Percentiles rank a stretch among this genome's conserved stretches.
phyloP scores from a whole-genome alignment of 208 protist genomes.

The Porcisia deanei region DNA sequence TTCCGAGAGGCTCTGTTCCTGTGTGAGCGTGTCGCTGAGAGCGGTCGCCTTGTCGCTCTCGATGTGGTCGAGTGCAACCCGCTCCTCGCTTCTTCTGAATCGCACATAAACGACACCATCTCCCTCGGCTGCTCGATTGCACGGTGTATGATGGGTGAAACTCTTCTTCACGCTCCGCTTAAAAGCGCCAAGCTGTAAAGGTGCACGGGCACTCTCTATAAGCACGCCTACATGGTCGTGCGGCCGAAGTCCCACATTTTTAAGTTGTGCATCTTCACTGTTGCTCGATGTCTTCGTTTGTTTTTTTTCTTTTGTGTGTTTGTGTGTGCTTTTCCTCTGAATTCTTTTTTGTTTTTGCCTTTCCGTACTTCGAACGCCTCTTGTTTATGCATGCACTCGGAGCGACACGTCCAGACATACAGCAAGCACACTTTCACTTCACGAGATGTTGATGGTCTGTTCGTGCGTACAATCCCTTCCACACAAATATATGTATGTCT shows the following conservation, averaged over 20 bases:
- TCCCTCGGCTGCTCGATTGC: constrained; percentile 44
- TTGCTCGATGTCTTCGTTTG: not conserved
- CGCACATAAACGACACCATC: constrained; percentile 43
- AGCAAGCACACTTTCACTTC: not conserved
- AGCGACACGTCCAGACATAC: not conserved
- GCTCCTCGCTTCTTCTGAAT: constrained; percentile 34
- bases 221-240: not conserved
- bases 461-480: not conserved
- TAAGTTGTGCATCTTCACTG: too few relatives aligned
- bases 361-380: not conserved
- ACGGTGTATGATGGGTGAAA: constrained; percentile 48
- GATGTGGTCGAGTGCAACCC: constrained; percentile 80
- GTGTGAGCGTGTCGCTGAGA: constrained; percentile 43
- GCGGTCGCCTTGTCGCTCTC: constrained; percentile 47
- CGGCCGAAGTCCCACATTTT: too few relatives aligned
- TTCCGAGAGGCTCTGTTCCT: constrained; percentile 56
- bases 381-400: not conserved
- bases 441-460: not conserved
- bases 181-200: constrained; percentile 31
- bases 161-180: constrained; percentile 32
- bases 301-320: not conserved
- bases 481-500: not conserved
- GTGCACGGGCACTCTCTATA: not conserved
- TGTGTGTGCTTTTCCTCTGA: not conserved
- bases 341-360: not conserved